Base-by-base conservation (phyloP, 768 basidiomycete species). In the Heimioporus sp. region DNA sequence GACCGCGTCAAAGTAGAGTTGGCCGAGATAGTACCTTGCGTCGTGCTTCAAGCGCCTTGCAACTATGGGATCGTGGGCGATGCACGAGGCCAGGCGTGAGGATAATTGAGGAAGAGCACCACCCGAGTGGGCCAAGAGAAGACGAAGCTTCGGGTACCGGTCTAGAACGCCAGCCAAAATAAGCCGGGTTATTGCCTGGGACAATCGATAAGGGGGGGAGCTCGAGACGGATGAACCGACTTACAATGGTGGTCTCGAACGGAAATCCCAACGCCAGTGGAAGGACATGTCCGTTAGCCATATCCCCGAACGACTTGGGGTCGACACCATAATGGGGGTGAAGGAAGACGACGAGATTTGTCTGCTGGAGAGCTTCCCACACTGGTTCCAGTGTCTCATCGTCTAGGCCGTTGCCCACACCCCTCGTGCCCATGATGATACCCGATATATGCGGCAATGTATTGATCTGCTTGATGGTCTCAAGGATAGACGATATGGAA, bases 311-410 rank as follows among this genome's bases (percentile, higher is more conserved):
- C 4, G 80, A 82, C 41, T 78, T 78, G n/a, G 71, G 70, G 58
- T 85, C 85, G 20, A 94, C 80, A 11, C 90, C 89, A 64, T 93
- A 93, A 65, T 94, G 92, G 9, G 90, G 91, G 60, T 92, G 91
- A 30, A 94, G 66, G 72, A 94, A 94, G 19, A 88, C 80, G 19
- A 90, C 85, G 10, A 95, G 78, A 3, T 80, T 80, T 1, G 82
- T 76, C 40, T 77, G 72, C 49, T 85, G 82, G 37, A 94, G 77
- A 15, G 87, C 86, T n/a, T 76, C 78, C 90, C 90, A 95, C 13
- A 95, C 76, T 1, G 86, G 85, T 59, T 92, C 86, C 42, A 95
- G 79, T 5, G 75, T 78, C 28, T 78, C 79, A 61, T 94, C 92
- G 59, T 95, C 92, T 20, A 95, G 71, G 1, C 92, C 92, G 47